Percentiles rank a stretch among this genome's conserved stretches.
These are phyloP conservation scores for Fusarium brachygibbosum DNA, from an alignment of 2,329 filamentous ascomycete species.

Conservation along the genomic window DNA sequence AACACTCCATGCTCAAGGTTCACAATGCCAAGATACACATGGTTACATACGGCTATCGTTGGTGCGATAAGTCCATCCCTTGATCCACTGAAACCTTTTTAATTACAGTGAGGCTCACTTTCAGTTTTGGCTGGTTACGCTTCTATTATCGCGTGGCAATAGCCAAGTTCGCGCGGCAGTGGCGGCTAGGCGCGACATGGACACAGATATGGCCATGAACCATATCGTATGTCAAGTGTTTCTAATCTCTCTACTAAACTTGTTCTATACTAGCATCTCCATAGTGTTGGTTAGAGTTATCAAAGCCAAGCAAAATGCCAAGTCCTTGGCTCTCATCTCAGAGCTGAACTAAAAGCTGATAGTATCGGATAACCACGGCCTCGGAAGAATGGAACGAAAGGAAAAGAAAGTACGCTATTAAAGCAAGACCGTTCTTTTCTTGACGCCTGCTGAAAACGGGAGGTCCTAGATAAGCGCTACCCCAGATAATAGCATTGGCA, in stretches of 20 bases:
- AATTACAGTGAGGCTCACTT: background rate
- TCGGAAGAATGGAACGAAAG: background rate
- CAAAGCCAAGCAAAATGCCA: background rate
- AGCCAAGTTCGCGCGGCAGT: background rate
- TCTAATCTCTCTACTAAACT: background rate
- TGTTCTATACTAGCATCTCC: background rate
- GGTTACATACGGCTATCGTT: background rate
- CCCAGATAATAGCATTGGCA: conserved; percentile 6
- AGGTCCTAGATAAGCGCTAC: conserved; percentile 10
- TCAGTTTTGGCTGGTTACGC: background rate
- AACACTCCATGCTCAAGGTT: background rate
- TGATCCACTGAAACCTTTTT: background rate
- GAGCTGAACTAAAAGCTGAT: background rate
- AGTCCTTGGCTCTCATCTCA: background rate
- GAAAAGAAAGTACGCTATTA: too few relatives aligned
- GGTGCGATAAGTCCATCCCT: background rate
- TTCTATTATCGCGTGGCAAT: background rate
- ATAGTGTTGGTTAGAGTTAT: background rate
- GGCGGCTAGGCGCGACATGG: background rate
- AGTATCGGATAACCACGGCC: background rate
- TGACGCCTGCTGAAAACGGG: background rate
- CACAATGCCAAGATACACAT: background rate
- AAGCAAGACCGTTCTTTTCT: background rate
- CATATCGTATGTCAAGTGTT: background rate
- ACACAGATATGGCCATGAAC: background rate